A percentile compares a stretch with the other conserved stretches of the same genome.
phyloP scores from a whole-genome alignment of 257 asterid genomes.

The Craterostigma plantagineum region DNA sequence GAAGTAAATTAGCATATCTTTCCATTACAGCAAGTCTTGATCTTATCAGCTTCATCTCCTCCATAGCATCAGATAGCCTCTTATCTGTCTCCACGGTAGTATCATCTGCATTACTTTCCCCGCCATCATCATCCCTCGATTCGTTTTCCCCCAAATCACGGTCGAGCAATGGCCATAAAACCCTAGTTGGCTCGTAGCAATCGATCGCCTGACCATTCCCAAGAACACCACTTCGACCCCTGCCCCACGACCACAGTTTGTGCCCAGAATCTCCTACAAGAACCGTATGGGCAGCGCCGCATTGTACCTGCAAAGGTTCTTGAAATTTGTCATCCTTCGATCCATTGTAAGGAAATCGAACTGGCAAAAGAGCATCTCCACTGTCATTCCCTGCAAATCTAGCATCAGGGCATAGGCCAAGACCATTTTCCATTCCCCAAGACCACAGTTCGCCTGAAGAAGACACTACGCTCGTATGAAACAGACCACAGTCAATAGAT shows the following conservation, averaged over 20 bases:
- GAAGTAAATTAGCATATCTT: conserved; percentile 62
- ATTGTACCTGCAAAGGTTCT: conserved; percentile 46
- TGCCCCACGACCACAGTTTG: conserved; percentile 89
- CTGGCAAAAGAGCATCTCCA: conserved; percentile 72
- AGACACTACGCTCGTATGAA: conserved; percentile 66
- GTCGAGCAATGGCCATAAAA: conserved; percentile 45
- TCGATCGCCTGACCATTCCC: conserved; percentile 46
- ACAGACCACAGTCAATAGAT: conserved; percentile 74
- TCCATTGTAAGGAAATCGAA: conserved; percentile 25
- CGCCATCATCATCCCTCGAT: conserved; percentile 1
- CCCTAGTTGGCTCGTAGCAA: conserved; percentile 32
- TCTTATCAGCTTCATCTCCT: conserved; percentile 44
- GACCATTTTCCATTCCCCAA: conserved; percentile 97
- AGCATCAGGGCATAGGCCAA: conserved; percentile 78
- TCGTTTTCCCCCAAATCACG: conserved; percentile 22
- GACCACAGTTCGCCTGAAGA: conserved; percentile 85
- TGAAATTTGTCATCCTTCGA: conserved; percentile 21
- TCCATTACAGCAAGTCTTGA: conserved; percentile 37
- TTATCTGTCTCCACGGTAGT: conserved; percentile 24
- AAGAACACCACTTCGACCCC: conserved; percentile 85
- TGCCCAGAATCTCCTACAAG: conserved; percentile 49
- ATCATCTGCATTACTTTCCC: no score
- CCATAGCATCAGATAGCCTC: conserved; percentile 32
- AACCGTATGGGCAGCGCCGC: conserved; percentile 96
- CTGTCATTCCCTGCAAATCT: conserved; percentile 46